phyloP scores from a whole-genome alignment of 2,329 filamentous ascomycete genomes.

The Pseudofabraea citricarpa region DNA sequence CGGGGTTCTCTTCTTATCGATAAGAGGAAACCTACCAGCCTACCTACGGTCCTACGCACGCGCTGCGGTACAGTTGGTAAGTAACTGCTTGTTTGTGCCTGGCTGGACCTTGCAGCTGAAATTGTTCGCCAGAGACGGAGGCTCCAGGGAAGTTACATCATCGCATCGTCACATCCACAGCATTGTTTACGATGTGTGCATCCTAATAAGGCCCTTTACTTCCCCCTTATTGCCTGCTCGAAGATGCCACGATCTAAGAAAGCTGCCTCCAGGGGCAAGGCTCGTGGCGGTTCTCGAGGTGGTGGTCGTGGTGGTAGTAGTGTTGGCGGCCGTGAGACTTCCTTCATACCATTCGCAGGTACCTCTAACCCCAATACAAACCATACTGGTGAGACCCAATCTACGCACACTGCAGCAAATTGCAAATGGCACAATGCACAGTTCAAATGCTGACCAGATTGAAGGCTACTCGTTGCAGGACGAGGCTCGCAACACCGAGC shows the following conservation, averaged over 20 bases:
- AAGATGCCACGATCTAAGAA: constrained; percentile 20
- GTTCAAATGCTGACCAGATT: constrained; percentile 19
- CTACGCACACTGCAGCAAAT: not conserved
- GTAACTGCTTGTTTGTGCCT: no score
- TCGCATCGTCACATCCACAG: no score
- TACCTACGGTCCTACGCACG: no score
- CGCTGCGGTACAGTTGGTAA: no score
- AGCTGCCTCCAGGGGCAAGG: constrained; percentile 6
- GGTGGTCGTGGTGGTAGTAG: constrained; percentile 4
- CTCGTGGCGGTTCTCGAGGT: constrained; percentile 5
- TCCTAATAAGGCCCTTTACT: no score
- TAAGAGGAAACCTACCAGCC: no score
- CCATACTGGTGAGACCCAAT: constrained; percentile 12
- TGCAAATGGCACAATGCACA: not conserved
- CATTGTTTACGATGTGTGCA: no score
- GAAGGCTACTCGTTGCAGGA: constrained; percentile 40
- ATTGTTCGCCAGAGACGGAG: no score
- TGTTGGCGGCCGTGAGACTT: constrained; percentile 3
- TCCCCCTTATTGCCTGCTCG: no score
- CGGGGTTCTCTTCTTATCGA: no score
- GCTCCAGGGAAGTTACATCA: no score
- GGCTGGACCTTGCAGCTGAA: no score
- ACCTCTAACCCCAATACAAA: constrained; percentile 9
- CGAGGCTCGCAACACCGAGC: constrained; percentile 53
- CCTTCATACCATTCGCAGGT: constrained; percentile 17